Evolutionary conservation across 78 protist genomes (phyloP).

Genomic region (Dictyostelium intermedium): DNA sequence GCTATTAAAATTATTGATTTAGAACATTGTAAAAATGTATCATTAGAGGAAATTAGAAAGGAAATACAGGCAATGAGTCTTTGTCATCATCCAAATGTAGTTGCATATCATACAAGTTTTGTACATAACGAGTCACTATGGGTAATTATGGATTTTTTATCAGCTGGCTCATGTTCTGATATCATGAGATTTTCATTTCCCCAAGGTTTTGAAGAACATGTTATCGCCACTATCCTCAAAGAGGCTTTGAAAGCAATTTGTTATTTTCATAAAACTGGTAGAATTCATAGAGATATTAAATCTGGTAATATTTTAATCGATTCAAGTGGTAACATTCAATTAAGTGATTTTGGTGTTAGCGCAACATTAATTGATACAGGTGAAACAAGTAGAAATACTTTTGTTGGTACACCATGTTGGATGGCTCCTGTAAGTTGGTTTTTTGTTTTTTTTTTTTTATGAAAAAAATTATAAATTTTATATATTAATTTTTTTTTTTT

Average conservation of each 20-base stretch:
- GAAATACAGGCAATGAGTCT: constrained; percentile 75
- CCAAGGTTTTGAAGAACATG: constrained; percentile 83
- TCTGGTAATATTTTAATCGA: constrained; percentile 86
- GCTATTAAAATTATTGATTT: constrained; percentile 76
- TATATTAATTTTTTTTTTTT: not conserved
- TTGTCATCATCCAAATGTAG: constrained; percentile 80
- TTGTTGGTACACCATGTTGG: constrained; percentile 94
- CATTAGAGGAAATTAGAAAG: constrained; percentile 69
- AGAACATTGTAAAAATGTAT: constrained; percentile 73
- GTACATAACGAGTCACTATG: constrained; percentile 81
- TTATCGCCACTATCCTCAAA: constrained; percentile 80
- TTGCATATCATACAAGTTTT: constrained; percentile 75
- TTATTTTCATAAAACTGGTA: constrained; percentile 75
- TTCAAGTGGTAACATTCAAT: constrained; percentile 58
- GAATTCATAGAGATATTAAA: constrained; percentile 89
- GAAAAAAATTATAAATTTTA: not conserved
- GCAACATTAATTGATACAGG: constrained; percentile 74
- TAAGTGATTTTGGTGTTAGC: constrained; percentile 88
- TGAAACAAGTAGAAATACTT: constrained; percentile 71
- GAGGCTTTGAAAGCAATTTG: constrained; percentile 59
- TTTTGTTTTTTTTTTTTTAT: not conserved
- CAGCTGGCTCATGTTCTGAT: constrained; percentile 91
- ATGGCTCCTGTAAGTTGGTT: constrained; percentile 91
- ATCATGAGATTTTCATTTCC: constrained; percentile 76
- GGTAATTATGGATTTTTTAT: constrained; percentile 93